Base-by-base conservation (phyloP, 768 basidiomycete species). In the Xerocomellus intermedius region DNA sequence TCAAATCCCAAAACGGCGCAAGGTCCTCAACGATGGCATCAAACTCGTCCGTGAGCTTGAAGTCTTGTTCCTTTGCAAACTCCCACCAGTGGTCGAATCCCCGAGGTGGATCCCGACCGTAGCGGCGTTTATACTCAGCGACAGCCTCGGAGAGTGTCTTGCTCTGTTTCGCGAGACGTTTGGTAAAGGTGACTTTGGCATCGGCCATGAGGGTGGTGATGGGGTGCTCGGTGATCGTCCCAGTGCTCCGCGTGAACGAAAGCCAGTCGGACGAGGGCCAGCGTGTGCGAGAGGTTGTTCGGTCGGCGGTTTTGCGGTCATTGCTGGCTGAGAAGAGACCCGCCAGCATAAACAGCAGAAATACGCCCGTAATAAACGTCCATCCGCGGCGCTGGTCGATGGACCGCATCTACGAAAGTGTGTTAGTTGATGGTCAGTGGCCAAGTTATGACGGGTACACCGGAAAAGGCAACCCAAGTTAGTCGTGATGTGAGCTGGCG, bases 41-140 rank as follows among this genome's bases (percentile, higher is more conserved):
- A 64, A 93, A 98, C 68, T 98, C 96, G 69, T 98, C 96, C 5
- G 89, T 77, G 73, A 98, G 83, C 62, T 85, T 82, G 44, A 91
- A 86, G 7, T 81, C 73, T 70, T 92, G 81, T 53, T 83, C 76
- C 68, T 80, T 74, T 14, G 87, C 89, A 70, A 93, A 98, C 42
- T 72, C 67, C 82, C 85, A 96, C 96, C 96, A 98, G 28, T 80
- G 74, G 66, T 94, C 95, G 59, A 98, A 99, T 1, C 94, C 96
- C 41, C 80, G 82, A 0, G 97, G 96, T 5, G 97, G 97, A 35
- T 83, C 73, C 36, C 89, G 82, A 10, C 76, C 75, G 70, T 96
- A 94, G 54, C 94, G 79, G 52, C 80, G 74, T 60, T 75, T 82
- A 73, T 99, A 99, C 69, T 96, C 93, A 9, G 71, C 70, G 0